Evolutionary conservation across 768 basidiomycete genomes (phyloP).

Genomic region (Russula emetica): DNA sequence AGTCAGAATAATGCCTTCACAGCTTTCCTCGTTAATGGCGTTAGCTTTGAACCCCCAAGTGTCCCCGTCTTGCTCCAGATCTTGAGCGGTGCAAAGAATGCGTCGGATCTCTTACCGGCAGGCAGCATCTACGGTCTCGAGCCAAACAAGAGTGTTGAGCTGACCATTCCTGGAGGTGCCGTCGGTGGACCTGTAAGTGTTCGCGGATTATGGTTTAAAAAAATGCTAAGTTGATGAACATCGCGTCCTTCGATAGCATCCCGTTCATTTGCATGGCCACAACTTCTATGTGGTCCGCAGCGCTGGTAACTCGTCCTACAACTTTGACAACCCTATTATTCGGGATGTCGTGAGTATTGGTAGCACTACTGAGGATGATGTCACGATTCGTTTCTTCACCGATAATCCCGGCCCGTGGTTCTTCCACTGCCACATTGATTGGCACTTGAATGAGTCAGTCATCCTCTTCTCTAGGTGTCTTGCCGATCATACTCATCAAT

Average conservation of each 20-base stretch:
- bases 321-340: conserved; percentile 25
- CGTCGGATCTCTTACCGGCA: conserved; percentile 5
- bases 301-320: conserved; percentile 19
- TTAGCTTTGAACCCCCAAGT: conserved; percentile 1
- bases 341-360: conserved; percentile 28
- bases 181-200: conserved; percentile 12
- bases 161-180: conserved; percentile 16
- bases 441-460: conserved; percentile 21
- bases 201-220: neutral
- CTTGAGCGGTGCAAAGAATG: conserved; percentile 7
- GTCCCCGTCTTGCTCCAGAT: conserved; percentile 24
- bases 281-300: conserved; percentile 28
- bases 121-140: conserved; percentile 17
- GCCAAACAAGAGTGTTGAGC: conserved; percentile 1
- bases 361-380: conserved; percentile 6
- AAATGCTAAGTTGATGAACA: too few species aligned
- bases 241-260: conserved; percentile 9
- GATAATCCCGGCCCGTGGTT: conserved; percentile 34
- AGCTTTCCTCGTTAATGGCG: neutral
- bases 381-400: conserved; percentile 31
- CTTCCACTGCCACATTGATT: conserved; percentile 34
- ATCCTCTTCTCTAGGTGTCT: neutral
- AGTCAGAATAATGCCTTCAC: neutral
- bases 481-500: too few species aligned
- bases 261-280: conserved; percentile 23